These are phyloP conservation scores for Tribonema minus DNA, from an alignment of 108 stramenopile species.

Conservation along the genomic window DNA sequence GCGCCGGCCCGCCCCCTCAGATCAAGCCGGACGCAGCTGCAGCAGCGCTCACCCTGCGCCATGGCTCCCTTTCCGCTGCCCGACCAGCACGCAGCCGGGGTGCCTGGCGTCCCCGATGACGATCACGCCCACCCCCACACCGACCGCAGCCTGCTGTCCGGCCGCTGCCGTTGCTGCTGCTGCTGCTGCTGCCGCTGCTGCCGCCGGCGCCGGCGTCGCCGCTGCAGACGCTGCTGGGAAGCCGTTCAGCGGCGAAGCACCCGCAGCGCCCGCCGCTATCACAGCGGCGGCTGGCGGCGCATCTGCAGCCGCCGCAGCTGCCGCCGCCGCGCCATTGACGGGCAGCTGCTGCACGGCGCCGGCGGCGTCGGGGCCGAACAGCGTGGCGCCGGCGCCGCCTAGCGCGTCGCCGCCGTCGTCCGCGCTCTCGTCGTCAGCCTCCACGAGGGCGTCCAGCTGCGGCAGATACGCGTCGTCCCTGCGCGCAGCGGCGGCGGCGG, in stretches of 20 bases:
- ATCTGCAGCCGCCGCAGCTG: neutral
- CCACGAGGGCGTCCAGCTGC: no score
- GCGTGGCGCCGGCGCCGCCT: no score
- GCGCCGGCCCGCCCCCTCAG: neutral
- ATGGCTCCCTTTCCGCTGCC: slow-evolving; percentile 11
- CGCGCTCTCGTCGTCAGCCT: no score
- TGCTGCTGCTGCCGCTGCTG: neutral
- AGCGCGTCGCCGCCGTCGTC: no score
- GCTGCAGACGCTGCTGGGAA: neutral
- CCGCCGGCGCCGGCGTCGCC: no score
- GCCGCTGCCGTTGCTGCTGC: neutral
- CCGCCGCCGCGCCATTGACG: neutral
- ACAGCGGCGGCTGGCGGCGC: neutral
- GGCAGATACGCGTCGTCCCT: no score
- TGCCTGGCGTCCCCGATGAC: slow-evolving; percentile 2
- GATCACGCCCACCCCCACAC: slow-evolving; percentile 21
- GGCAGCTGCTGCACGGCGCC: no score
- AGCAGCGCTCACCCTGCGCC: slow-evolving; percentile 10
- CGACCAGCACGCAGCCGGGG: slow-evolving; percentile 21
- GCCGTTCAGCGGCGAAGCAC: no score
- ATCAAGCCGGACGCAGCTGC: neutral
- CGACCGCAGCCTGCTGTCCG: neutral
- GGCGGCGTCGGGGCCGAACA: no score
- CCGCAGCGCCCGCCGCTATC: neutral
- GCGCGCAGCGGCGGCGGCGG: no score